Evolutionary conservation across 2,329 filamentous ascomycete species (phyloP), one percentile per base, ranked within the genome.

Genomic region (Trichoderma guizhouense): DNA sequence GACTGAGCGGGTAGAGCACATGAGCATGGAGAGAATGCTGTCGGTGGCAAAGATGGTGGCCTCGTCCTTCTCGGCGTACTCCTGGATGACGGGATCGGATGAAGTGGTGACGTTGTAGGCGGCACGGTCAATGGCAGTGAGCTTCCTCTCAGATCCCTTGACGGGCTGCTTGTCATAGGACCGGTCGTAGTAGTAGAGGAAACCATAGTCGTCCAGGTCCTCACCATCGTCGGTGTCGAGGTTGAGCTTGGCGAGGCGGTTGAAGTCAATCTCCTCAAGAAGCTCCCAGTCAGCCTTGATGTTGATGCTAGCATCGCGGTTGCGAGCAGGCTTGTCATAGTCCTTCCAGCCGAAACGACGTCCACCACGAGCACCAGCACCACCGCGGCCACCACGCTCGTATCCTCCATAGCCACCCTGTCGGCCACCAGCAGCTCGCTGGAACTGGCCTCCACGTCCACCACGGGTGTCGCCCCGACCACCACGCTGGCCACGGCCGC

Each of bases 21-120:
- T 99, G 78, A 99, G 91, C 94, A 98, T 98, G 76, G 95, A 98
- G 73, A 99, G 90, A 78, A 99, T 95, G 84, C 92, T 97, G 83
- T 98, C 95, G 58, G 96, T 98, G 74, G 96, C 94, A 80, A 98
- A 99, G 79, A 99, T 95, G 77, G 93, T 96, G 61, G 95, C 96
- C 85, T 98, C 95, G 79, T 97, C 91, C 86, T 95, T 97, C 78
- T 98, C 95, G 74, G 96, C 93, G 71, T 98, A 90, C 81, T 98
- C 95, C 85, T 98, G 95, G 81, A 99, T 97, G 78, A 99, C 90
- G 61, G 96, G 96, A 81, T 99, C 96, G 77, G 93, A 94, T 28
- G 95, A 97, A 12, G 96, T 98, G 71, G 95, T 97, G 80, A 98
- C 95, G 80, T 98, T 99, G 89, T 98, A 99, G 74, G 95, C 94